Evolutionary conservation across 192 early-diverging fungal species (phyloP), one percentile per base, ranked within the genome.

Genomic region (Mortierella hygrophila): DNA sequence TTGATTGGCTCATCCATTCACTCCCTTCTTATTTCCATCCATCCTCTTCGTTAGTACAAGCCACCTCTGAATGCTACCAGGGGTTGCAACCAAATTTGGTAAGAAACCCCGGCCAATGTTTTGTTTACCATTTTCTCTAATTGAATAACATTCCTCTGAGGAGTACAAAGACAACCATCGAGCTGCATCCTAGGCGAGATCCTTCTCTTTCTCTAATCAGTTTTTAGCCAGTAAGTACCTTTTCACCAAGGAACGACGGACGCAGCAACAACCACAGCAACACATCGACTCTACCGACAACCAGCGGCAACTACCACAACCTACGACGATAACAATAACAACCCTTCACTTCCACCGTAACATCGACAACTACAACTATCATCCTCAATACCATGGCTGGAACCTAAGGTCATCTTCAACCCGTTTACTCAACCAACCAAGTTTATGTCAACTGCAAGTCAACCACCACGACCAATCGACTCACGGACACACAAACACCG

Each of bases 171-270:
- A 35, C 3, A 29, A 70, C 38, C 68, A 75, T 82, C 74, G 52
- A 70, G 16, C 73, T 70, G 65, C 82, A 78, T 54, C 73, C 76
- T 29, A 21, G 42, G 46, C 9, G 35, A 78, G 82, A 83, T 83
- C 82, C 76, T 83, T 83, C 82, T 83, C 82, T 83, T 83, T 83
- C 82, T 77, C 65, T 78, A 76, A 83, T 73, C 75, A 76, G 60
- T 72, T 83, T 74, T 75, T 78, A 78, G 75, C 76, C 82, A 83
- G 82, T 83, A 83, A 77, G 82, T 83, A 38, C 54, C 47, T 32
- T 37, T 6, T 0, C 35, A 32, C 13, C 29, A n/a, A 37, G 52
- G 55, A 54, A 52, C 49, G 3, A 52, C 18, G 5, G 10, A 52
- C 49, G 18, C 3, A 4, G 38, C 38, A 52, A 52, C 18, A 5